Conservation (phyloP, 768 basidiomycete genomes). For the Podaxis sp. region DNA sequence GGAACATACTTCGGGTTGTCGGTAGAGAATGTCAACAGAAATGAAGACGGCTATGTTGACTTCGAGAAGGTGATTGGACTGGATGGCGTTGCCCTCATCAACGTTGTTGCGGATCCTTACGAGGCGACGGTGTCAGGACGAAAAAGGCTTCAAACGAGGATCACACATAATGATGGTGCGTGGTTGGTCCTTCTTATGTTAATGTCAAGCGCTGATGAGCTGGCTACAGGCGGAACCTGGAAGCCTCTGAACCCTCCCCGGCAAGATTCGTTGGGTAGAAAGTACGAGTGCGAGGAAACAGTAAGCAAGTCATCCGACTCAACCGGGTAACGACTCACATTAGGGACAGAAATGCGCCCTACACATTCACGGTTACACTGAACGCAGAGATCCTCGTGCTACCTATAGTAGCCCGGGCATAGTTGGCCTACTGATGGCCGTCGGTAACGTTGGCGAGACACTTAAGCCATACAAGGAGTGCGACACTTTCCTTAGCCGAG, state of each 20-base stretch:
- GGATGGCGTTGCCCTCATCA: conserved; percentile 94
- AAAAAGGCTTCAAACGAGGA: conserved; percentile 80
- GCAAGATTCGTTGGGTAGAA: conserved; percentile 68
- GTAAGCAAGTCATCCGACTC: conserved; percentile 36
- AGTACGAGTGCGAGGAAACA: conserved; percentile 67
- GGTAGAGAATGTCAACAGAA: conserved; percentile 87
- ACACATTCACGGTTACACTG: conserved; percentile 95
- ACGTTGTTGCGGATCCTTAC: conserved; percentile 79
- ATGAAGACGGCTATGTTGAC: conserved; percentile 84
- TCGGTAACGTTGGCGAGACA: conserved; percentile 90
- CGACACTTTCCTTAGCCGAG: conserved; percentile 95
- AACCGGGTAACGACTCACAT: not conserved
- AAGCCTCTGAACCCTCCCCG: conserved; percentile 74
- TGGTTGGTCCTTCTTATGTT: not conserved
- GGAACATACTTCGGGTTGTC: conserved; percentile 95
- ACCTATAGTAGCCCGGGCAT: conserved; percentile 93
- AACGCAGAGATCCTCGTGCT: conserved; percentile 83
- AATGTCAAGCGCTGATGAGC: conserved; percentile 5
- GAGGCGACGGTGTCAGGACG: conserved; percentile 67
- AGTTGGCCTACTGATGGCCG: conserved; percentile 91
- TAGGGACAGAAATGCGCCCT: conserved; percentile 72
- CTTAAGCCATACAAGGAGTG: conserved; percentile 81
- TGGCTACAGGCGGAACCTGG: conserved; percentile 76
- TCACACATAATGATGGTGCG: conserved; percentile 96
- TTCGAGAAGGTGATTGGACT: conserved; percentile 97